A percentile compares a stretch with the other conserved stretches of the same genome.
Conservation (phyloP, 1,284 basidiomycete species). For the Pseudozyma pruni region DNA sequence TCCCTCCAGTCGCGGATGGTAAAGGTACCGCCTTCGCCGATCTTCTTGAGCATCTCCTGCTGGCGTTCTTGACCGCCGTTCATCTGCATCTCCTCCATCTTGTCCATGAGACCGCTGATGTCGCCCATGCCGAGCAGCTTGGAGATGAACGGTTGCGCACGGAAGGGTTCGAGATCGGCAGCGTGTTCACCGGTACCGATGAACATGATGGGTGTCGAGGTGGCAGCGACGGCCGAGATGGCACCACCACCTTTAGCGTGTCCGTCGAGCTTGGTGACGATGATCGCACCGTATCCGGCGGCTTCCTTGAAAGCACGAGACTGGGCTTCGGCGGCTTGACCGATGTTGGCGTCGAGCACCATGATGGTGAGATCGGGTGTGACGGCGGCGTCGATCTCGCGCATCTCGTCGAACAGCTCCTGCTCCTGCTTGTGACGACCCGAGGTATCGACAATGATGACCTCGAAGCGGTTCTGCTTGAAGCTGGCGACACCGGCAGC, state of each 20-base stretch:
- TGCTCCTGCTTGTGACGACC: conserved; percentile 97
- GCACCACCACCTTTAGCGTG: conserved; percentile 99
- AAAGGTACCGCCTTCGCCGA: conserved; percentile 90
- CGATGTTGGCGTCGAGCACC: conserved; percentile 72
- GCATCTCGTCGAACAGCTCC: conserved; percentile 98
- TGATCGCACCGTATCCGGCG: conserved; percentile 96
- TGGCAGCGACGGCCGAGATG: conserved; percentile 98
- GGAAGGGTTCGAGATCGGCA: conserved; percentile 93
- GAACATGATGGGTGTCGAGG: conserved; percentile 98
- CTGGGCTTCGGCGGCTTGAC: conserved; percentile 97
- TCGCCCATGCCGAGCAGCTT: conserved; percentile 96
- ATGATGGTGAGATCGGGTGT: conserved; percentile 76
- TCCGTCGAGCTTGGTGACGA: conserved; percentile 99
- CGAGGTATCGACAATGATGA: conserved; percentile 98
- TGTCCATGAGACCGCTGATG: conserved; percentile 92
- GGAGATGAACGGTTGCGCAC: conserved; percentile 95
- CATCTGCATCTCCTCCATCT: conserved; percentile 69
- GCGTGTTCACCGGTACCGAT: conserved; percentile 97
- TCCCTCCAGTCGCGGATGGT: conserved; percentile 97
- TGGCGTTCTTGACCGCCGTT: conserved; percentile 83
- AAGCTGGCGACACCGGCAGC: conserved; percentile 94
- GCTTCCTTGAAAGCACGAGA: conserved; percentile 97
- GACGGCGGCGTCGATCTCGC: conserved; percentile 91
- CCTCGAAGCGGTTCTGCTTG: conserved; percentile 96
- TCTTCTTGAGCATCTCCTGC: conserved; percentile 97